phyloP scores from a whole-genome alignment of 768 basidiomycete species.

The Krasilnikovozyma curviuscula region DNA sequence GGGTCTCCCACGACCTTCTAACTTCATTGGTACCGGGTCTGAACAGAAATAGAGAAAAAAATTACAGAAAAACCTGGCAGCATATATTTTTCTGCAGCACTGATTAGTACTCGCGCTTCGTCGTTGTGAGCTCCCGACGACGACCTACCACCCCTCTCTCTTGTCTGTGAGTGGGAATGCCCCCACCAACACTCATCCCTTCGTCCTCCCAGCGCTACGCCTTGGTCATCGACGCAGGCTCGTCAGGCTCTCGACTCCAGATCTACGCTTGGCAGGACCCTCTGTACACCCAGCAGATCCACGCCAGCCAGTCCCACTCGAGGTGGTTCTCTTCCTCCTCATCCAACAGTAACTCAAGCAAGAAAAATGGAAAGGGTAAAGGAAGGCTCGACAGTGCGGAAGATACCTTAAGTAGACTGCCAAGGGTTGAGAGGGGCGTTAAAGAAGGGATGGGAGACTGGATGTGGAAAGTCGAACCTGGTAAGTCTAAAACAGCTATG shows the following conservation, averaged over 20 bases:
- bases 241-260: slow-evolving; percentile 85
- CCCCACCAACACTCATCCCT: slow-evolving; percentile 18
- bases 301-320: neutral
- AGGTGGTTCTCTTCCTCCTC: too few species aligned
- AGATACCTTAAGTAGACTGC: slow-evolving; percentile 32
- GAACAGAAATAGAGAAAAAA: too few species aligned
- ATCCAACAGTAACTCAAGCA: slow-evolving; percentile 9
- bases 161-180: too few species aligned
- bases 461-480: slow-evolving; percentile 83
- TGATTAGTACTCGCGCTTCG: too few species aligned
- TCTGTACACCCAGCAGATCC: slow-evolving; percentile 18
- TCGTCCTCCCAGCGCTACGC: slow-evolving; percentile 23
- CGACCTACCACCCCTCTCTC: too few species aligned
- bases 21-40: too few species aligned
- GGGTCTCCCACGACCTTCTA: too few species aligned
- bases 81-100: too few species aligned
- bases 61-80: too few species aligned
- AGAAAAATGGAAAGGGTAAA: slow-evolving; percentile 33
- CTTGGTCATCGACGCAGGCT: slow-evolving; percentile 92
- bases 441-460: slow-evolving; percentile 50
- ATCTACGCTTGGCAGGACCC: slow-evolving; percentile 95
- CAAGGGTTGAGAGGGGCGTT: slow-evolving; percentile 82
- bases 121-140: too few species aligned
- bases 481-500: too few species aligned
- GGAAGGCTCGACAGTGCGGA: slow-evolving; percentile 32